Evolutionary conservation across 805 yeast genomes (phyloP).

Genomic region (Hanseniaspora valbyensis): DNA sequence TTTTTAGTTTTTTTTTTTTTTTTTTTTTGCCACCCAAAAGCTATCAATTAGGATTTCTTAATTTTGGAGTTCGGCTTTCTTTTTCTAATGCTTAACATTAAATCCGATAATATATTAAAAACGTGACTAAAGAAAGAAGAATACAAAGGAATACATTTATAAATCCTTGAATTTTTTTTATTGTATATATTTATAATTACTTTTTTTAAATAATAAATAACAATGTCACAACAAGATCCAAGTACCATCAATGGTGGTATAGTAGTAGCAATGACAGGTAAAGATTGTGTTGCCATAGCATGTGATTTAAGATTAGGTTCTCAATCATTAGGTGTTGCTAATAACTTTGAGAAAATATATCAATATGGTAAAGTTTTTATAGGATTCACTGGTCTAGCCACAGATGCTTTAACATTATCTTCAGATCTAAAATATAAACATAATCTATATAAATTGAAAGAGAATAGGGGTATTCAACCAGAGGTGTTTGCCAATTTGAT

Average conservation of each 20-base stretch:
- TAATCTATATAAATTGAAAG: conserved; percentile 79
- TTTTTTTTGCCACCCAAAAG: too few relatives aligned
- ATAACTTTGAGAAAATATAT: conserved; percentile 86
- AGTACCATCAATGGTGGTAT: conserved; percentile 56
- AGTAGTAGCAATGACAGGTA: conserved; percentile 97
- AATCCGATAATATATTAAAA: too few relatives aligned
- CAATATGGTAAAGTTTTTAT: conserved; percentile 74
- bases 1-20: too few relatives aligned
- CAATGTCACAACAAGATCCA: conserved; percentile 16
- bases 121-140: too few relatives aligned
- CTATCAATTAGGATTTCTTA: too few relatives aligned
- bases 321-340: conserved; percentile 85
- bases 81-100: too few relatives aligned
- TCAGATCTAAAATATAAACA: conserved; percentile 76
- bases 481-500: conserved; percentile 86
- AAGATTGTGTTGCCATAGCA: conserved; percentile 96
- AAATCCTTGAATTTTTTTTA: too few relatives aligned
- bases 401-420: conserved; percentile 79
- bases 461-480: conserved; percentile 88
- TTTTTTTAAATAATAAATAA: neutral
- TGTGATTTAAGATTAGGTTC: conserved; percentile 88
- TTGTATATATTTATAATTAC: neutral
- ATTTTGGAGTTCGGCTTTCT: too few relatives aligned
- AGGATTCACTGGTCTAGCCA: conserved; percentile 89
- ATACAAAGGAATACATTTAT: too few relatives aligned